Percentiles rank a stretch among this genome's conserved stretches.
These are phyloP conservation scores for Suillus luteus DNA, from an alignment of 768 basidiomycete species.

Conservation along the genomic window DNA sequence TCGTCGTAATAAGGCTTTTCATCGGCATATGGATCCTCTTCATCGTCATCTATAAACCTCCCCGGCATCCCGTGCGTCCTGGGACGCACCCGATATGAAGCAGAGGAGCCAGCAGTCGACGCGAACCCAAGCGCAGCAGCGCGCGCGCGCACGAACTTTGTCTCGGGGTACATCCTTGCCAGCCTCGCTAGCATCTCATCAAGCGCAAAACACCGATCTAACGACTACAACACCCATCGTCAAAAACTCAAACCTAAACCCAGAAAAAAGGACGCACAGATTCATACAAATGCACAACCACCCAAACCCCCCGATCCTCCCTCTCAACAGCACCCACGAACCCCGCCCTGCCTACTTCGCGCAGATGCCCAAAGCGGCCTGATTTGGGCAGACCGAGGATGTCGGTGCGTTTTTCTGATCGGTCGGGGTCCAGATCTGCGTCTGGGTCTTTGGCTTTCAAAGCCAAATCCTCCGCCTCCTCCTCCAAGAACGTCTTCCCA, in stretches of 20 bases:
- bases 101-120: constrained; percentile 31
- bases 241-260: constrained; percentile 3
- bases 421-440: constrained; percentile 33
- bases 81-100: constrained; percentile 1
- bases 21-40: constrained; percentile 51
- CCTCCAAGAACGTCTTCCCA: constrained; percentile 76
- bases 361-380: constrained; percentile 72
- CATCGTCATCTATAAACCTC: constrained; percentile 37
- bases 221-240: constrained; percentile 46
- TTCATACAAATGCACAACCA: constrained; percentile 85
- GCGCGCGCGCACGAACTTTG: constrained; percentile 83
- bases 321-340: constrained; percentile 76
- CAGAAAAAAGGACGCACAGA: constrained; percentile 49
- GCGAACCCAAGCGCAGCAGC: constrained; percentile 78
- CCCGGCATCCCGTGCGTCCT: neutral
- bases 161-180: constrained; percentile 67
- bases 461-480: constrained; percentile 50
- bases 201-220: constrained; percentile 71
- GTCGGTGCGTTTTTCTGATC: constrained; percentile 32
- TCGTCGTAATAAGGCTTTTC: constrained; percentile 37
- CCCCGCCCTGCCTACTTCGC: constrained; percentile 76
- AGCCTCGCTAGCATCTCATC: constrained; percentile 69
- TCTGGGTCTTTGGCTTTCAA: constrained; percentile 31
- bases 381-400: constrained; percentile 50
- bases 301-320: constrained; percentile 71